phyloP scores from a whole-genome alignment of 768 basidiomycete species.

The Termitomyces eurrhizus region DNA sequence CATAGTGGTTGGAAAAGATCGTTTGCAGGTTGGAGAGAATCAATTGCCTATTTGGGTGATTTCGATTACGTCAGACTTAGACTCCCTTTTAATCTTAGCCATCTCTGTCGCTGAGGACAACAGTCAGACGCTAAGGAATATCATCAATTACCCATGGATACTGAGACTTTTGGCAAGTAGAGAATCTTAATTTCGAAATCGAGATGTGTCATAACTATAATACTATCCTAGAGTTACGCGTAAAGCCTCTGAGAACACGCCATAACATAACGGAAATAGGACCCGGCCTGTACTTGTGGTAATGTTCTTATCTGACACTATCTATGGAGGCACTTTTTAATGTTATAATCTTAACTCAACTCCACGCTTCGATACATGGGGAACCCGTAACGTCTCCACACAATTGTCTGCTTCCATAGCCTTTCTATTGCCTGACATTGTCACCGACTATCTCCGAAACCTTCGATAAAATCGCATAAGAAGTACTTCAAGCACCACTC shows the following conservation, averaged over 20 bases:
- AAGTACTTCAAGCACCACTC: background rate
- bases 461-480: background rate
- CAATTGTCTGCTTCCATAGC: background rate
- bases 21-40: background rate
- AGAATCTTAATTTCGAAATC: background rate
- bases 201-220: no score
- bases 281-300: background rate
- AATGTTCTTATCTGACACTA: background rate
- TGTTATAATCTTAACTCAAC: background rate
- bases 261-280: no score
- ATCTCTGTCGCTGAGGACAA: no score
- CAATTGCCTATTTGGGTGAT: background rate
- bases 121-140: no score
- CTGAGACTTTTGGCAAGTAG: no score
- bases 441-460: background rate
- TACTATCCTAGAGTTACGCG: no score
- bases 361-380: no score
- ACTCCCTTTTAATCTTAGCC: no score
- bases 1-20: conserved; percentile 4
- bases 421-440: background rate
- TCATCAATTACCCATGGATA: no score
- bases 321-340: background rate
- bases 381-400: background rate
- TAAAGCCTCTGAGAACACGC: no score
- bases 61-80: conserved; percentile 1